phyloP scores from a whole-genome alignment of 2,329 filamentous ascomycete species.

The Microsporum canis region DNA sequence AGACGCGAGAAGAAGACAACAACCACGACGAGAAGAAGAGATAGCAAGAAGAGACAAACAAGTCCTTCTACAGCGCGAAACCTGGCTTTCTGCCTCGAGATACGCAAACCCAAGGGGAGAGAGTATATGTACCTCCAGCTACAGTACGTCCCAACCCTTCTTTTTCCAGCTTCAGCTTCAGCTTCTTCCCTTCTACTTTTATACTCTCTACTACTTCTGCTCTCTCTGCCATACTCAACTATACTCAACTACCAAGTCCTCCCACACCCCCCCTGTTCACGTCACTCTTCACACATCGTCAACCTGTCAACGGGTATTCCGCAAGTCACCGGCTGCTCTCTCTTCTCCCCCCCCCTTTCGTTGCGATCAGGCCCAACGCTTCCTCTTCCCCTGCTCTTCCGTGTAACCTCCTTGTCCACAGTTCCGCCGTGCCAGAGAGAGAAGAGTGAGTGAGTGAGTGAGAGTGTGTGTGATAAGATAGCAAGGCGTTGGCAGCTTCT shows the following conservation, averaged over 20 bases:
- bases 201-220: not conserved
- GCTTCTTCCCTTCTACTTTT: not conserved
- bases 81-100: not conserved
- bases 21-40: not conserved
- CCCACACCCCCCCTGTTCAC: constrained; percentile 2
- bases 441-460: not conserved
- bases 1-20: not conserved
- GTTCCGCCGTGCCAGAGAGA: not conserved
- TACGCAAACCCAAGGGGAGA: not conserved
- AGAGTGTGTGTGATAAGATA: not conserved
- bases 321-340: not conserved
- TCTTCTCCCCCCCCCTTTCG: not conserved
- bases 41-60: not conserved
- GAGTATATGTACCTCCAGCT: constrained; percentile 5
- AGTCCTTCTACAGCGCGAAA: not conserved
- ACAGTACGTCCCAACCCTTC: not conserved
- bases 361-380: constrained; percentile 1
- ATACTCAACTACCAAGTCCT: no score
- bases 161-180: not conserved
- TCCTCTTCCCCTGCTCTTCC: not conserved
- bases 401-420: constrained; percentile 2
- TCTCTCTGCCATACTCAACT: no score
- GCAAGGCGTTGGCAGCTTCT: not conserved
- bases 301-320: not conserved
- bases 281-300: not conserved